Evolutionary conservation across 352 stramenopile species (phyloP).

Genomic region (Phytophthora aleatoria): DNA sequence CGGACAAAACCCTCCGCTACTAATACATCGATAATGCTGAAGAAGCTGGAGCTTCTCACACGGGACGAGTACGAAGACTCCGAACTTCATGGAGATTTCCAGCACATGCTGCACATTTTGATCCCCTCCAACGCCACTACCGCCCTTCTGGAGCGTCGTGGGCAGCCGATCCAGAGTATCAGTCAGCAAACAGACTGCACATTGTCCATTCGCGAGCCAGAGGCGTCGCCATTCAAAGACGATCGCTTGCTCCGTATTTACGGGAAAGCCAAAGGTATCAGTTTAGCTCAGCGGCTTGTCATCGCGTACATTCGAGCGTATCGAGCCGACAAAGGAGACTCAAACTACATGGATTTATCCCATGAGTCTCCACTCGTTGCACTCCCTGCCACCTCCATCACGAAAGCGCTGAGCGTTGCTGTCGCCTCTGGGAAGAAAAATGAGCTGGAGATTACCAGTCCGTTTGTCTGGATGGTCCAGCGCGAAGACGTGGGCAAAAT

Average conservation of each 20-base stretch:
- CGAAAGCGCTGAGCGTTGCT: constrained; percentile 44
- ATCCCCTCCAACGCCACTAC: constrained; percentile 57
- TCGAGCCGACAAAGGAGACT: constrained; percentile 47
- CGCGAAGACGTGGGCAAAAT: constrained; percentile 60
- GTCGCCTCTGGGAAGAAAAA: constrained; percentile 23
- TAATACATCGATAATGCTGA: constrained; percentile 15
- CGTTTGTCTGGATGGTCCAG: constrained; percentile 57
- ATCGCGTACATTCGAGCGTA: constrained; percentile 60
- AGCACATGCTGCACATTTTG: constrained; percentile 67
- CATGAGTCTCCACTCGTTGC: constrained; percentile 29
- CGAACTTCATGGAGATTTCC: constrained; percentile 58
- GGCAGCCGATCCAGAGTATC: constrained; percentile 55
- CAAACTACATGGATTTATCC: constrained; percentile 55
- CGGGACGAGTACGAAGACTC: constrained; percentile 60
- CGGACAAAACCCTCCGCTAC: neutral
- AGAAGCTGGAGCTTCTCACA: constrained; percentile 30
- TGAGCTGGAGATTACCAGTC: constrained; percentile 30
- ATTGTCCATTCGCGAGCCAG: constrained; percentile 54
- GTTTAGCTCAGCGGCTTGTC: constrained; percentile 62
- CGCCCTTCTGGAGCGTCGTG: constrained; percentile 57
- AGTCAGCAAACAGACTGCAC: constrained; percentile 52
- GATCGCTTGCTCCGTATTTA: constrained; percentile 65
- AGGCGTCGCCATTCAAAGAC: constrained; percentile 50
- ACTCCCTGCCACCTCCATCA: constrained; percentile 45
- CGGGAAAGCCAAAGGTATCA: constrained; percentile 62